Evolutionary conservation across 1,139 yeast genomes (phyloP).

Genomic region (Yamadazyma spencermartinsiae): DNA sequence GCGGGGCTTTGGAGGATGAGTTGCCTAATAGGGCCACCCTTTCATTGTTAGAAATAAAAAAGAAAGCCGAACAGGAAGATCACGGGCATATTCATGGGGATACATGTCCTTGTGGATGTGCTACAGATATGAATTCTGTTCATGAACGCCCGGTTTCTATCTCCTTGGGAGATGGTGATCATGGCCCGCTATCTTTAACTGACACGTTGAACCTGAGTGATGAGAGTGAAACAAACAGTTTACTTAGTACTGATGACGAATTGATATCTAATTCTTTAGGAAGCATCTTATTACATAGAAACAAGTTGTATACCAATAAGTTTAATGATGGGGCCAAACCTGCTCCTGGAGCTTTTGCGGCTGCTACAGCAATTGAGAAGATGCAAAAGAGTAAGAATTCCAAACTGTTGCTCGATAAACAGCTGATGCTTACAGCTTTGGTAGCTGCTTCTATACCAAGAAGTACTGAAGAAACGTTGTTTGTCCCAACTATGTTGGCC

Average conservation of each 20-base stretch:
- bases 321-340: slow-evolving; percentile 53
- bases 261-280: slow-evolving; percentile 16
- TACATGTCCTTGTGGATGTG: slow-evolving; percentile 57
- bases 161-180: slow-evolving; percentile 44
- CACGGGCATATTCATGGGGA: slow-evolving; percentile 41
- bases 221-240: slow-evolving; percentile 42
- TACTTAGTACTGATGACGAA: slow-evolving; percentile 33
- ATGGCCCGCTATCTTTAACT: slow-evolving; percentile 29
- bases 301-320: slow-evolving; percentile 18
- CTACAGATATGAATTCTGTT: slow-evolving; percentile 49
- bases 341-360: slow-evolving; percentile 77
- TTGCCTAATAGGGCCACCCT: slow-evolving; percentile 4
- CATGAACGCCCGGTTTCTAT: slow-evolving; percentile 66
- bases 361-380: slow-evolving; percentile 66
- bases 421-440: slow-evolving; percentile 58
- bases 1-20: background rate
- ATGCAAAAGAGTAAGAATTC: slow-evolving; percentile 40
- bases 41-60: slow-evolving; percentile 1
- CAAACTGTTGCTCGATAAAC: slow-evolving; percentile 31
- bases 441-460: slow-evolving; percentile 76
- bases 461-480: slow-evolving; percentile 73
- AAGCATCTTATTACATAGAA: slow-evolving; percentile 19
- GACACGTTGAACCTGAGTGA: slow-evolving; percentile 46
- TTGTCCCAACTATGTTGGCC: slow-evolving; percentile 69
- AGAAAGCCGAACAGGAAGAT: slow-evolving; percentile 4